These are phyloP conservation scores for Venturia pyrina DNA, from an alignment of 2,329 filamentous ascomycete species.

Conservation along the genomic window DNA sequence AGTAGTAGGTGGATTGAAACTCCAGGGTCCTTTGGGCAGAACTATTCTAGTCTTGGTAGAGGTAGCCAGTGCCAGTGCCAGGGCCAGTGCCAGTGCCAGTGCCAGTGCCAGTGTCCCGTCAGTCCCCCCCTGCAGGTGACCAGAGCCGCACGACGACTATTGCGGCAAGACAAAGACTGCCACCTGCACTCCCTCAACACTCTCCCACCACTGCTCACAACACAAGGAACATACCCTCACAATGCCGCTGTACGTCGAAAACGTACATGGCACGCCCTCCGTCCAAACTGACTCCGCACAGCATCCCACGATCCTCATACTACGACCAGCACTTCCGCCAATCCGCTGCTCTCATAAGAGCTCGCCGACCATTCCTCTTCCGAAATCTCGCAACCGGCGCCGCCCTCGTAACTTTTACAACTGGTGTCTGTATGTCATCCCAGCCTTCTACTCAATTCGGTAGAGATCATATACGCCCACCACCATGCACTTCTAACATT, in stretches of 20 bases:
- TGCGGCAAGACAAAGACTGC: not conserved
- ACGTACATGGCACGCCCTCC: not conserved
- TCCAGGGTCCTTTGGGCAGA: not conserved
- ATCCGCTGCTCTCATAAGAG: constrained; percentile 80
- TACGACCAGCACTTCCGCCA: constrained; percentile 83
- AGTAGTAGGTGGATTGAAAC: not conserved
- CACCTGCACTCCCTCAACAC: no score
- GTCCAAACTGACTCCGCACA: constrained; percentile 18
- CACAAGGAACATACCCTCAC: not conserved
- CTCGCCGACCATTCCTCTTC: constrained; percentile 81
- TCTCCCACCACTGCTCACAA: not conserved
- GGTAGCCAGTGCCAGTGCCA: no score
- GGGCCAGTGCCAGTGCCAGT: no score
- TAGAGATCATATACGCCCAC: no score
- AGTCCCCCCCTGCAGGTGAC: not conserved
- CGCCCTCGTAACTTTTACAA: constrained; percentile 64
- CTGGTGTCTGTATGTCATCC: constrained; percentile 68
- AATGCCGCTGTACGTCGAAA: constrained; percentile 8
- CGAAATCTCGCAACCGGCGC: constrained; percentile 78
- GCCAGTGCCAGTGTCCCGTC: not conserved
- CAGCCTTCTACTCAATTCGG: not conserved
- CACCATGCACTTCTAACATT: not conserved
- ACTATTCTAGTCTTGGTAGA: no score
- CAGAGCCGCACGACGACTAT: not conserved
- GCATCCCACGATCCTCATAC: constrained; percentile 66